Base-by-base conservation (phyloP, 306 rosid genomes). In the Malus domestica region DNA sequence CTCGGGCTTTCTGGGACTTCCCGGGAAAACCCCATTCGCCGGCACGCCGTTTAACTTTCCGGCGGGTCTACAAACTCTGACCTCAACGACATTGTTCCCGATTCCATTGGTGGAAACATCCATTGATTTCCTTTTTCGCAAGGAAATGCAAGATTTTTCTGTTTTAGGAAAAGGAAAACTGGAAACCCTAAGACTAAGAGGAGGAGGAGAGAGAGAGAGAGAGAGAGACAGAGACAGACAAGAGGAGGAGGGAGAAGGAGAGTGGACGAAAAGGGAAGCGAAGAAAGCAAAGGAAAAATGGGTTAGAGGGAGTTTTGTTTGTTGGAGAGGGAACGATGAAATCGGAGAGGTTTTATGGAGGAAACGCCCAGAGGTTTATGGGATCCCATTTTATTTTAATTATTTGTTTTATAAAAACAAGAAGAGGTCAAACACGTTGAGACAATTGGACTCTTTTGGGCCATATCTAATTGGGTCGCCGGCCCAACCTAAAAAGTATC, bases 331-430 rank as follows among this genome's bases (percentile, higher is more conserved):
- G 65, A 54, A 71, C 80, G 81, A 66, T 72, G 67, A 58, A 65
- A 67, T 72, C 78, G 81, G 79, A 20, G 71, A 69, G 70, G 72
- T 64, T 69, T 81, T 76, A 72, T 54, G 78, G 70, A 66, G 71
- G 55, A 51, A 42, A 32, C 16, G 45, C 55, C 5, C 62, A 2
- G 55, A 54, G 76, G 83, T 46, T 80, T 80, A 75, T 68, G 72
- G 70, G 35, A 66, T 66, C 8, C 9, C n/a, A 66, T 23, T 30
- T 66, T 66, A 19, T 29, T 27, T 7, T 13, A 15, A 15, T 49
- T 49, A 15, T 49, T 49, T 15, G 1, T 15, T 49, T 49, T 49
- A 16, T 49, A 49, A 15, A 27, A 6, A 49, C 38, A 46, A 61
- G 72, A 69, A 38, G 54, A 11, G 42, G 80, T 80, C 76, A 80